Conservation (phyloP, 306 rosid genomes). For the Acacia crassicarpa region DNA sequence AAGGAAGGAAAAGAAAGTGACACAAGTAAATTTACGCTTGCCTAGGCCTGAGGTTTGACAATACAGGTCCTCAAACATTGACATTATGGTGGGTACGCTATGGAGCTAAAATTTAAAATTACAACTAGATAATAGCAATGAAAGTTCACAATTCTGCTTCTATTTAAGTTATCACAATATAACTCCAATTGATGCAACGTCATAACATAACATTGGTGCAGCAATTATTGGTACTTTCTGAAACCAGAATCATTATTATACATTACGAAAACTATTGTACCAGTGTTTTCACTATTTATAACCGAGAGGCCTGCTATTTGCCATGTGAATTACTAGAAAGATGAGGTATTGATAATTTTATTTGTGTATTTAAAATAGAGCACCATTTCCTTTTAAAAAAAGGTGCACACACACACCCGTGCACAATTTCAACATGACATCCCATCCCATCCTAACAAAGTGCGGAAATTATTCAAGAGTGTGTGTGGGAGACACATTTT, state of each 20-base stretch:
- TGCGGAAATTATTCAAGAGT: not conserved
- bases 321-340: not conserved
- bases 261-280: not conserved
- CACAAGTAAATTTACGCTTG: not conserved
- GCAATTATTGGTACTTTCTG: not conserved
- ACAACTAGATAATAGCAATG: not conserved
- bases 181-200: not conserved
- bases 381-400: not conserved
- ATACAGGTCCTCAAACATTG: not conserved
- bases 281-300: not conserved
- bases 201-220: not conserved
- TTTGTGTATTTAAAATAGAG: not conserved
- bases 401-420: no score
- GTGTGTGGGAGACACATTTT: not conserved
- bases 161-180: not conserved
- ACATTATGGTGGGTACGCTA: not conserved
- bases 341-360: not conserved
- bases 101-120: slow-evolving; percentile 3
- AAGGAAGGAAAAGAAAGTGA: not conserved
- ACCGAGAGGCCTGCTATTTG: not conserved
- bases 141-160: not conserved
- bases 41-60: not conserved
- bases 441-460: not conserved
- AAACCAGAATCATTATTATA: no score
- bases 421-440: not conserved